Conservation (phyloP, 345 rosid species). For the Rhodomyrtus tomentosa region DNA sequence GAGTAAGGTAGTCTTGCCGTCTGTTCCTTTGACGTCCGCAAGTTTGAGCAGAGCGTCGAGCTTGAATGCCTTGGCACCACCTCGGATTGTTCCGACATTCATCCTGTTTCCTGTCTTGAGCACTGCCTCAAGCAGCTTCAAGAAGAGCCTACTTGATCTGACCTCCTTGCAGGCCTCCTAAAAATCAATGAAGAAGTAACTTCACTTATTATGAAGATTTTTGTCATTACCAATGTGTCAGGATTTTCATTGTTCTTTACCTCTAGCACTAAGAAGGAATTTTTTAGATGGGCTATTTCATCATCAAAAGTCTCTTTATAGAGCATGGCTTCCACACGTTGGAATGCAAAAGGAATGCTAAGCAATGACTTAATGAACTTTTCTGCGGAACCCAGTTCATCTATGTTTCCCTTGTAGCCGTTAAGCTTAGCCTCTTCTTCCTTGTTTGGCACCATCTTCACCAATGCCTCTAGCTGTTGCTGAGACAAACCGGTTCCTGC, state of each 20-base stretch:
- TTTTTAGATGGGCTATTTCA: conserved; percentile 77
- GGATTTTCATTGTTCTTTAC: conserved; percentile 11
- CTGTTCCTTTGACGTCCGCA: conserved; percentile 88
- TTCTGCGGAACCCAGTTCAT: conserved; percentile 86
- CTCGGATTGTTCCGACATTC: conserved; percentile 94
- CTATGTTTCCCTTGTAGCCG: conserved; percentile 56
- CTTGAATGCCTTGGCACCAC: conserved; percentile 94
- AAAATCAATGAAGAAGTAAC: neutral
- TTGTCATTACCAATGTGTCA: neutral
- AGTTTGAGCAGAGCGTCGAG: conserved; percentile 89
- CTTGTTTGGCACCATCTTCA: conserved; percentile 82
- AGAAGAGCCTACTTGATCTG: conserved; percentile 79
- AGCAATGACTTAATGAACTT: conserved; percentile 52
- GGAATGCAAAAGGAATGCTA: conserved; percentile 56
- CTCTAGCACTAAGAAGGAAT: conserved; percentile 87
- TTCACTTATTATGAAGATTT: neutral
- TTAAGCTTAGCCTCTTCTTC: conserved; percentile 77
- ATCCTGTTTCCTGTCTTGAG: conserved; percentile 94
- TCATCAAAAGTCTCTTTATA: conserved; percentile 83
- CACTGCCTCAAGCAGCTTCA: conserved; percentile 85
- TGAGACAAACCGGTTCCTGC: conserved; percentile 64
- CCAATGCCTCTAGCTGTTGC: conserved; percentile 86
- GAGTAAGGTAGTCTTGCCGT: conserved; percentile 77
- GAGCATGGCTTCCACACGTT: conserved; percentile 82
- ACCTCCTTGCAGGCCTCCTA: conserved; percentile 99